Percentiles rank a stretch among this genome's conserved stretches.
These are phyloP conservation scores for Phyllosticta citrichinensis DNA, from an alignment of 2,329 filamentous ascomycete species.

Conservation along the genomic window DNA sequence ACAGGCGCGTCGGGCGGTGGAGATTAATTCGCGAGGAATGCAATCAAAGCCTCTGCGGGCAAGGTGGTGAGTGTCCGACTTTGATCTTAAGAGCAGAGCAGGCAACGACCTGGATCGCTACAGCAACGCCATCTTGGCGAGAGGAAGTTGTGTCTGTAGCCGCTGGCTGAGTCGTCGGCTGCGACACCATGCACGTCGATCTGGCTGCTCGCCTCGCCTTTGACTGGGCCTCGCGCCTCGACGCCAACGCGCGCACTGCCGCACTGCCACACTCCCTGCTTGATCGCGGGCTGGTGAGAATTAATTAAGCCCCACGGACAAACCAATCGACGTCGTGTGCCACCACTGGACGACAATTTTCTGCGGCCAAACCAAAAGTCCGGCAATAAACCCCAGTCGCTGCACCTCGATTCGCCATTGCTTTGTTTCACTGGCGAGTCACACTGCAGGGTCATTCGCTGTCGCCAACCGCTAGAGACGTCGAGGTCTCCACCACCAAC, in stretches of 20 bases:
- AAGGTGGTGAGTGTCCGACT: constrained; percentile 13
- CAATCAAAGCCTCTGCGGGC: neutral
- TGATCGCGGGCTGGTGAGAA: neutral
- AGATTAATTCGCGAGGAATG: neutral
- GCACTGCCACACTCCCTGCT: neutral
- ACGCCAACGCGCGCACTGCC: neutral
- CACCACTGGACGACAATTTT: neutral
- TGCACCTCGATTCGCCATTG: neutral
- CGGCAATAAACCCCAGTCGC: neutral
- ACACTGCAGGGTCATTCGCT: neutral
- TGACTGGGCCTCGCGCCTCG: neutral
- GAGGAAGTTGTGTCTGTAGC: neutral
- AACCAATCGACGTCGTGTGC: neutral
- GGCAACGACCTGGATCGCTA: neutral
- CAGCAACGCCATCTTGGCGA: neutral
- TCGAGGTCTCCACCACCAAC: neutral
- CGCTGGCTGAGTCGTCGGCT: neutral
- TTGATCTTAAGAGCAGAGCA: constrained; percentile 11
- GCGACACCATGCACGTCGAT: neutral
- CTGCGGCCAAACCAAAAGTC: neutral
- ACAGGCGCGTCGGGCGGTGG: neutral
- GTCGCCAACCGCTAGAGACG: neutral
- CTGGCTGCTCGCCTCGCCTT: neutral
- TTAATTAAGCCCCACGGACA: neutral
- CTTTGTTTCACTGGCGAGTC: neutral